phyloP scores from a whole-genome alignment of 805 yeast genomes.

The Lipomyces oligophaga region DNA sequence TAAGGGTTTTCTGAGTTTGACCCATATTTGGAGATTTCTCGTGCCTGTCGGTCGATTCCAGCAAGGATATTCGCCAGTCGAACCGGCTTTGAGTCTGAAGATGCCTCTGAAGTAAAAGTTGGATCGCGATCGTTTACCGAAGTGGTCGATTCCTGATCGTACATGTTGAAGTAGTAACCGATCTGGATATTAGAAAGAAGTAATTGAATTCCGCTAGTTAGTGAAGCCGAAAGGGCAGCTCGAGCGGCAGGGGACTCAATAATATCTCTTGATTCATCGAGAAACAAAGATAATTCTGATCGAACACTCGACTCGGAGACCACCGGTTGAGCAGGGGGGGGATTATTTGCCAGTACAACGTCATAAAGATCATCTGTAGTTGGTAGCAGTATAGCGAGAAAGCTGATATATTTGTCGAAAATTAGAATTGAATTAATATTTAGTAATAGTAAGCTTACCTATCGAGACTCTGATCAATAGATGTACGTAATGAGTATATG shows the following conservation, averaged over 20 bases:
- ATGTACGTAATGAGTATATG: slow-evolving; percentile 1
- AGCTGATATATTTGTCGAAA: neutral
- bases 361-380: slow-evolving; percentile 27
- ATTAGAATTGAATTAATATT: slow-evolving; percentile 36
- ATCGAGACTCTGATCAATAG: neutral
- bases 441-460: neutral
- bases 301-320: slow-evolving; percentile 1
- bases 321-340: too few species aligned
- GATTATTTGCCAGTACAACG: slow-evolving; percentile 18
- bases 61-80: slow-evolving; percentile 72
- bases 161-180: slow-evolving; percentile 4
- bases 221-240: slow-evolving; percentile 41
- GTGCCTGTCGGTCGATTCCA: slow-evolving; percentile 61
- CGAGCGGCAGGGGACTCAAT: slow-evolving; percentile 42
- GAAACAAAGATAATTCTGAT: slow-evolving; percentile 35
- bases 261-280: slow-evolving; percentile 46
- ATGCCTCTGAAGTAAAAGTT: slow-evolving; percentile 34
- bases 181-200: slow-evolving; percentile 42
- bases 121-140: too few species aligned
- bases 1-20: slow-evolving; percentile 47
- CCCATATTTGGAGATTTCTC: slow-evolving; percentile 41
- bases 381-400: slow-evolving; percentile 14
- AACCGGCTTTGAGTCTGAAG: slow-evolving; percentile 38
- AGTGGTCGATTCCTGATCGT: slow-evolving; percentile 1
- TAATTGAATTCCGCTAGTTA: slow-evolving; percentile 45